Evolutionary conservation across 1,284 basidiomycete species (phyloP), one percentile per base, ranked within the genome.

Genomic region (Singerocomus inundabilis): DNA sequence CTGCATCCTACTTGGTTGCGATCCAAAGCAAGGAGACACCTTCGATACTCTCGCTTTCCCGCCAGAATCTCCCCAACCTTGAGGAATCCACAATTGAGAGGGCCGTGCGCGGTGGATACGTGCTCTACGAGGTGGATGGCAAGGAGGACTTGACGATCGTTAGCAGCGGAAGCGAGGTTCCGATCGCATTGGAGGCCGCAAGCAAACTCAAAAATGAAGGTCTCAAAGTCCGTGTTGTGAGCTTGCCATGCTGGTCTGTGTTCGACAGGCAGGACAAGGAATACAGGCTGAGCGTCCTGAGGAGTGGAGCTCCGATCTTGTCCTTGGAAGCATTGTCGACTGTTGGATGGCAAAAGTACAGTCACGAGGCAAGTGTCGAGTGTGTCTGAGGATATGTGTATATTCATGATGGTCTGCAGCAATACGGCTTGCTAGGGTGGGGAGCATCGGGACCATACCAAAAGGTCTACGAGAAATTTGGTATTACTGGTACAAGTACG

Each of bases 11-110:
- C 79, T 72, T 84, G 58, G 81, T 88, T 44, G 88, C 93, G 45
- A 71, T 98, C 63, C 76, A 80, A 57, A 83, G 86, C 56, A 80
- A 70, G 58, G 70, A 77, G 59, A 94, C 91, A 12, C 94, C 94
- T 34, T 94, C 93, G 31, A 80, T 95, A 56, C 77, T 95, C 54
- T 86, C 85, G n/a, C 84, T 94, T 53, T 91, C 92, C 40, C 86
- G 93, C 50, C 92, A 95, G 73, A 93, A 94, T 78, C 80, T 98
- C 46, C 93, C 93, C 51, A 94, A 97, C 69, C 85, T 98, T 57
- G 91, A 91, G 69, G 83, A 82, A 57, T 93, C 91, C 38, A 81
- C 88, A 48, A 87, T 97, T 63, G 92, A 95, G 75, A 82, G 83
- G 55, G 92, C 92, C 48, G 63, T 72, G 56, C 88, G 85, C 68